Conservation (phyloP, 805 yeast species). For the Wickerhamomyces bovis region DNA sequence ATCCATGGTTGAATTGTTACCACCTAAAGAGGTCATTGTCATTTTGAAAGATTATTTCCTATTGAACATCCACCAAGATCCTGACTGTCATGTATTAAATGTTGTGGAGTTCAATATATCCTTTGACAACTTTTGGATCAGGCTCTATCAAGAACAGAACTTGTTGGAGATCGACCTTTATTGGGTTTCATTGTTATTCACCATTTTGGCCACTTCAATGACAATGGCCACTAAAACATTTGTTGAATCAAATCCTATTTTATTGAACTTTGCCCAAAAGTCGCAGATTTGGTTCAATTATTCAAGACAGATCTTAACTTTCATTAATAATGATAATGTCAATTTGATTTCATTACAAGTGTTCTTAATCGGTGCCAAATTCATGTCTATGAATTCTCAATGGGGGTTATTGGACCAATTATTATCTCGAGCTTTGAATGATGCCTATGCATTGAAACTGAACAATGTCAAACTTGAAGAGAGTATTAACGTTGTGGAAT, state of each 20-base stretch:
- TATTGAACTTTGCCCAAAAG: slow-evolving; percentile 1
- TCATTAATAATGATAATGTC: slow-evolving; percentile 3
- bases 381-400: neutral
- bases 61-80: slow-evolving; percentile 5
- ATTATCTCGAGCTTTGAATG: slow-evolving; percentile 1
- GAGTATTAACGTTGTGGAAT: neutral
- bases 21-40: slow-evolving; percentile 7
- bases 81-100: slow-evolving; percentile 2
- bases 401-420: neutral
- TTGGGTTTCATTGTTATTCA: slow-evolving; percentile 10
- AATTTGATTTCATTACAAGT: neutral
- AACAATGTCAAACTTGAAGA: neutral
- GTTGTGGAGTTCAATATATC: slow-evolving; percentile 7
- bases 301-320: slow-evolving; percentile 13
- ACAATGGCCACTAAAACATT: slow-evolving; percentile 7
- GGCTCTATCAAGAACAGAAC: slow-evolving; percentile 3
- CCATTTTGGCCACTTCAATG: slow-evolving; percentile 9
- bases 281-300: slow-evolving; percentile 13
- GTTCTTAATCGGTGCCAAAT: neutral
- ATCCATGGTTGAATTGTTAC: slow-evolving; percentile 9
- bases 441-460: neutral
- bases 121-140: slow-evolving; percentile 12
- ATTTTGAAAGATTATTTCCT: slow-evolving; percentile 13
- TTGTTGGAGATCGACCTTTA: slow-evolving; percentile 7
- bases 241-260: slow-evolving; percentile 5